phyloP scores from a whole-genome alignment of 768 basidiomycete species.

The Rhodotorula paludigena region DNA sequence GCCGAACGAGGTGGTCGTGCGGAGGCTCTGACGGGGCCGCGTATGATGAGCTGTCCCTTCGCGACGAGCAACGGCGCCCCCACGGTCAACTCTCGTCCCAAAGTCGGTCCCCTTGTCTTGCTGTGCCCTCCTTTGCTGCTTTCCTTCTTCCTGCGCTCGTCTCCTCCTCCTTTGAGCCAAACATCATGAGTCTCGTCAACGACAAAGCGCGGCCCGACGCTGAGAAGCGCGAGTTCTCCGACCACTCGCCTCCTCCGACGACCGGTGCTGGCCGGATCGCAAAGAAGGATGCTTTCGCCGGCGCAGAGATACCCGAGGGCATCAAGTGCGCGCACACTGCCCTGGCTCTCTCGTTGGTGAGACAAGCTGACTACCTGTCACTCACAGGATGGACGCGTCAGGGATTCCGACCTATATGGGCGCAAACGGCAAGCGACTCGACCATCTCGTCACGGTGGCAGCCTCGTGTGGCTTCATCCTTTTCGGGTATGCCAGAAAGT shows the following conservation, averaged over 20 bases:
- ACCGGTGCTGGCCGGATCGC: neutral
- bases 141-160: neutral
- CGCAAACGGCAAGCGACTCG: conserved; percentile 12
- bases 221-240: conserved; percentile 17
- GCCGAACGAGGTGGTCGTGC: no score
- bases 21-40: no score
- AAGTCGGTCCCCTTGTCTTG: no score
- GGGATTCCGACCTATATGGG: conserved; percentile 27
- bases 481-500: conserved; percentile 2
- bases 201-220: conserved; percentile 2
- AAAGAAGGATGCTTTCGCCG: neutral
- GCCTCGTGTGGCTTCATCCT: conserved; percentile 24
- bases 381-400: conserved; percentile 6
- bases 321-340: conserved; percentile 1
- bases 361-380: no score
- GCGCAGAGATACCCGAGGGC: conserved; percentile 1
- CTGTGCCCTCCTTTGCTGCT: no score
- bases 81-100: no score
- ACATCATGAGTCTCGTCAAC: conserved; percentile 24
- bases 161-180: neutral
- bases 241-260: neutral
- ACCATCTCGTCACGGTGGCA: conserved; percentile 19
- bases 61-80: no score
- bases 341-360: no score
- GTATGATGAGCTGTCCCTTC: no score